Evolutionary conservation across 768 basidiomycete species (phyloP).

Genomic region (Hypsizygus marmoreus): DNA sequence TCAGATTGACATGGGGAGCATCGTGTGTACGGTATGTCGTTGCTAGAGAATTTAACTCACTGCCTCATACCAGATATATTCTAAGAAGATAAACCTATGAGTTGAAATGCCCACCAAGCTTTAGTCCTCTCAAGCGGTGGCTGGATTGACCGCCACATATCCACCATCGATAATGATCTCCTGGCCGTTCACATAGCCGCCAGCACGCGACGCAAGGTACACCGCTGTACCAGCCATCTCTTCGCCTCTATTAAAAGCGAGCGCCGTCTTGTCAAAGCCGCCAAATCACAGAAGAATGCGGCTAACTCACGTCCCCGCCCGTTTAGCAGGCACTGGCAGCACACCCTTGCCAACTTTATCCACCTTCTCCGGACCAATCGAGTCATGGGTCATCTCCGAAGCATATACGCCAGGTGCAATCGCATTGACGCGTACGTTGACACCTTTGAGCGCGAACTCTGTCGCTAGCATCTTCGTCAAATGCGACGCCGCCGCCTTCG

Average conservation of each 20-base stretch:
- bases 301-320: conserved; percentile 44
- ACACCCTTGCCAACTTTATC: conserved; percentile 62
- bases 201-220: conserved; percentile 73
- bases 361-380: conserved; percentile 34
- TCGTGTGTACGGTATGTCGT: no score
- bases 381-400: conserved; percentile 71
- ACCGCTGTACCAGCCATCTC: conserved; percentile 81
- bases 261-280: not conserved
- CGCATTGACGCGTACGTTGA: conserved; percentile 72
- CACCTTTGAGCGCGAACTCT: conserved; percentile 68
- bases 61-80: no score
- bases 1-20: no score
- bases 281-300: not conserved
- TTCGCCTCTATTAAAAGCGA: conserved; percentile 47
- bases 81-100: no score
- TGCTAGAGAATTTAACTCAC: no score
- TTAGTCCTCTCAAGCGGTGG: conserved; percentile 39
- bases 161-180: conserved; percentile 80
- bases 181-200: conserved; percentile 76
- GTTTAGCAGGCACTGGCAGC: conserved; percentile 46
- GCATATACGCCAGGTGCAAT: conserved; percentile 77
- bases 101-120: no score
- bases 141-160: conserved; percentile 72
- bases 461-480: conserved; percentile 78
- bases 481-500: conserved; percentile 77